Evolutionary conservation across 768 basidiomycete genomes (phyloP).

Genomic region (Pleurotus ostreatus): DNA sequence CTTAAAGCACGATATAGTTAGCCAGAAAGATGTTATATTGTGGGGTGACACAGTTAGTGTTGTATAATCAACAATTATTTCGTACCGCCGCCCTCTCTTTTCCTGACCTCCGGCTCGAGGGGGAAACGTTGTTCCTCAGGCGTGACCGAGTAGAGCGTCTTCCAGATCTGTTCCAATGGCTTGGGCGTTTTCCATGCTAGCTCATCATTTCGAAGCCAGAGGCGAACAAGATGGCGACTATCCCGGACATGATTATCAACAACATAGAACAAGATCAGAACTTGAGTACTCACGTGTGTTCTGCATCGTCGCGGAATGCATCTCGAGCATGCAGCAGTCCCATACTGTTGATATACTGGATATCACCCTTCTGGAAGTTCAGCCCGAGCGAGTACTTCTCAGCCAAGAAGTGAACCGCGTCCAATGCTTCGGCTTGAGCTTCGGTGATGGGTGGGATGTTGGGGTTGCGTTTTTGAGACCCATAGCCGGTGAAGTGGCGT

Average conservation of each 20-base stretch:
- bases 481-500: conserved; percentile 17
- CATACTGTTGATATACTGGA: conserved; percentile 18
- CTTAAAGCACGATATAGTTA: too few relatives aligned
- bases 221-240: conserved; percentile 33
- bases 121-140: conserved; percentile 34
- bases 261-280: neutral
- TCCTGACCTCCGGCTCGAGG: conserved; percentile 29
- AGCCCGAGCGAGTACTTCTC: conserved; percentile 15
- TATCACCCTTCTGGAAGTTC: conserved; percentile 18
- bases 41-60: too few relatives aligned
- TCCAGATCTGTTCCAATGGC: conserved; percentile 30
- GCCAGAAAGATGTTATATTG: too few relatives aligned
- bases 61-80: conserved; percentile 1
- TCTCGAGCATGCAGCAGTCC: conserved; percentile 16
- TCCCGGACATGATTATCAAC: neutral
- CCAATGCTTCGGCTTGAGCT: conserved; percentile 18
- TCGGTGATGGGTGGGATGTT: conserved; percentile 17
- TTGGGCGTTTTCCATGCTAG: conserved; percentile 32
- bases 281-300: conserved; percentile 11
- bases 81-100: conserved; percentile 12
- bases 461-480: conserved; percentile 9
- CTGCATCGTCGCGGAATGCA: conserved; percentile 15
- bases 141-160: conserved; percentile 25
- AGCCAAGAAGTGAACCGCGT: conserved; percentile 15
- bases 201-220: conserved; percentile 35